Conservation (phyloP, 352 stramenopile species). For the Phytophthora sojae region DNA sequence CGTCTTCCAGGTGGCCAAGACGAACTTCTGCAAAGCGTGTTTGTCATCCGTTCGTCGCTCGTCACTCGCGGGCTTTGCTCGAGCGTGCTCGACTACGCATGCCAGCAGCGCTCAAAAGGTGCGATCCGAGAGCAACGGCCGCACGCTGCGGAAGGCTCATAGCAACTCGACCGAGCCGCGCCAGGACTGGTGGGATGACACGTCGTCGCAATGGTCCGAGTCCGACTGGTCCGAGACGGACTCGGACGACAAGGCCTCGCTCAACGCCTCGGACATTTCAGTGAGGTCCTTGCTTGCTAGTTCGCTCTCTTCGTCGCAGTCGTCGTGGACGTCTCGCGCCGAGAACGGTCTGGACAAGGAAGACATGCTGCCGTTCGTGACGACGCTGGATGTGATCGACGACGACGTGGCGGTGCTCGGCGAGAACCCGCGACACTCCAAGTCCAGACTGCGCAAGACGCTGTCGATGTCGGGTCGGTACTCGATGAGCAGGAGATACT, state of each 20-base stretch:
- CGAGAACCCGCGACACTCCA: conserved; percentile 31
- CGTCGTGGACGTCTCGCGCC: conserved; percentile 28
- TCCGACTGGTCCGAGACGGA: conserved; percentile 57
- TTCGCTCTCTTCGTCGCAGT: conserved; percentile 45
- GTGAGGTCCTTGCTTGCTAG: conserved; percentile 24
- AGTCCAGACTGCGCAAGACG: conserved; percentile 33
- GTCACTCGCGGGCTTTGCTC: background rate
- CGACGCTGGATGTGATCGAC: conserved; percentile 55
- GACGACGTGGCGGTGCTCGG: conserved; percentile 48
- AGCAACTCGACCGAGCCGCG: conserved; percentile 18
- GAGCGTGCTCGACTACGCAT: conserved; percentile 15
- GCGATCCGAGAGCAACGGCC: conserved; percentile 8
- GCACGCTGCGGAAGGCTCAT: conserved; percentile 20
- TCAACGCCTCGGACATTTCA: conserved; percentile 39
- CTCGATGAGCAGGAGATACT: conserved; percentile 26
- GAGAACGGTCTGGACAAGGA: conserved; percentile 49
- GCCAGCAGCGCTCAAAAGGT: conserved; percentile 6
- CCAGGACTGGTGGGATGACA: conserved; percentile 37
- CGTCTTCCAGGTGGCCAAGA: conserved; percentile 62
- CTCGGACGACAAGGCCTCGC: conserved; percentile 47
- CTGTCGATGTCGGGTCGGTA: conserved; percentile 31
- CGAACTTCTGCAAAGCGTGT: conserved; percentile 69
- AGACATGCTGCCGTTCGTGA: conserved; percentile 44
- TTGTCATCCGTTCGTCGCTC: conserved; percentile 49
- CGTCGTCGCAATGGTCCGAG: conserved; percentile 32